Percentiles rank a stretch among this genome's conserved stretches.
These are phyloP conservation scores for Ochetophila trinervis DNA, from an alignment of 306 rosid genomes.

Conservation along the genomic window DNA sequence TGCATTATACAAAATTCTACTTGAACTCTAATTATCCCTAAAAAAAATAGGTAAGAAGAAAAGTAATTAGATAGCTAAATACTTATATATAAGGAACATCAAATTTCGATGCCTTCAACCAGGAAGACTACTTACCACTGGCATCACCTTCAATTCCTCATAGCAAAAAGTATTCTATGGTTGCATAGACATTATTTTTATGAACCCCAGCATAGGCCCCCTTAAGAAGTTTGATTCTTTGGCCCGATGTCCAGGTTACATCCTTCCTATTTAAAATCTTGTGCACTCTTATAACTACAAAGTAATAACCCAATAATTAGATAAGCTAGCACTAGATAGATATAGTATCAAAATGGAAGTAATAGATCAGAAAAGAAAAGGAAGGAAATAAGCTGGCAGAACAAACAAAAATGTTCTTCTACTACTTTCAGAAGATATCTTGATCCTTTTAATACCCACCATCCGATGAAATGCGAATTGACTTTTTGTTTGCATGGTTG, in stretches of 20 bases:
- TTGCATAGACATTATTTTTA: slow-evolving; percentile 45
- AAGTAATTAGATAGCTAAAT: background rate
- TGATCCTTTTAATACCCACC: slow-evolving; percentile 32
- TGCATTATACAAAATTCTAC: slow-evolving; percentile 1
- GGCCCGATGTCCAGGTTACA: slow-evolving; percentile 42
- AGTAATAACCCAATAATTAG: background rate
- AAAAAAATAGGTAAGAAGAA: background rate
- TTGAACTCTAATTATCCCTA: background rate
- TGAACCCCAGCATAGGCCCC: slow-evolving; percentile 55
- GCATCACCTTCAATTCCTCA: slow-evolving; percentile 57
- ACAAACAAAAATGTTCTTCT: background rate
- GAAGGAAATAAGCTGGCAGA: background rate
- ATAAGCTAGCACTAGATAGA: background rate
- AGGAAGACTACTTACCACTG: slow-evolving; percentile 47
- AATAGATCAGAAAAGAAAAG: background rate
- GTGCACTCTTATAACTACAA: slow-evolving; percentile 52
- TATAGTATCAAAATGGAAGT: background rate
- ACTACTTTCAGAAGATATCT: background rate
- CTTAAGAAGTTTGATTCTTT: slow-evolving; percentile 46
- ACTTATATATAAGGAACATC: background rate
- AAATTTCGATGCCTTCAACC: background rate
- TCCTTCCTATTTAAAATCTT: slow-evolving; percentile 39
- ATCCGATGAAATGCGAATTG: slow-evolving; percentile 42
- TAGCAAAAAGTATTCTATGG: slow-evolving; percentile 58
- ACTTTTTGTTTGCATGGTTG: slow-evolving; percentile 41